Percentiles rank a stretch among this genome's conserved stretches.
Conservation (phyloP, 106 monocot genomes). For the Triglochin maritima region DNA sequence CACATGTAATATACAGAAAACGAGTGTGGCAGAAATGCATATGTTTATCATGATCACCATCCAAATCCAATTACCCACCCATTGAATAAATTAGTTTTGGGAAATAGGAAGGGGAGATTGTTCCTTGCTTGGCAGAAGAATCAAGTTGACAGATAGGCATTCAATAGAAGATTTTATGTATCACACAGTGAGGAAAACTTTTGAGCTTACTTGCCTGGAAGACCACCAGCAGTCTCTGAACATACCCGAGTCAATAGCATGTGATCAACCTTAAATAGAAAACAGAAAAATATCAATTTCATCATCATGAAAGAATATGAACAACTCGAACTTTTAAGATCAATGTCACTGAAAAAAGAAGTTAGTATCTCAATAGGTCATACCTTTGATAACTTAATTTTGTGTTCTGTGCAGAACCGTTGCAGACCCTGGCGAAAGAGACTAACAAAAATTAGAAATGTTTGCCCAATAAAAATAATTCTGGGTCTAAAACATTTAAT, state of each 20-base stretch:
- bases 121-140: no score
- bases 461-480: not conserved
- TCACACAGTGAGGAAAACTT: no score
- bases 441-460: no score
- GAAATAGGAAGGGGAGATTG: no score
- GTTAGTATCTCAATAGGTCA: not conserved
- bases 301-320: not conserved
- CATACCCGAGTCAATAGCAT: slow-evolving; percentile 90
- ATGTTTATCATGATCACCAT: no score
- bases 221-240: slow-evolving; percentile 98
- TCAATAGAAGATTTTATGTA: no score
- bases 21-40: no score
- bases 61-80: no score
- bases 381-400: slow-evolving; percentile 98
- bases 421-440: slow-evolving; percentile 63
- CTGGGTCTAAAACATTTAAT: not conserved
- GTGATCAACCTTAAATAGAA: slow-evolving; percentile 70
- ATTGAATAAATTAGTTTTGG: no score
- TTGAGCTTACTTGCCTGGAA: slow-evolving; percentile 56
- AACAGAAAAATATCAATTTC: slow-evolving; percentile 3
- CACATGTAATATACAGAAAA: no score
- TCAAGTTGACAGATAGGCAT: no score
- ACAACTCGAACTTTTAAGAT: not conserved
- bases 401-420: slow-evolving; percentile 95
- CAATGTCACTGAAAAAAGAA: not conserved